phyloP scores from a whole-genome alignment of 2,329 filamentous ascomycete species.

The Huntiella abstrusa region DNA sequence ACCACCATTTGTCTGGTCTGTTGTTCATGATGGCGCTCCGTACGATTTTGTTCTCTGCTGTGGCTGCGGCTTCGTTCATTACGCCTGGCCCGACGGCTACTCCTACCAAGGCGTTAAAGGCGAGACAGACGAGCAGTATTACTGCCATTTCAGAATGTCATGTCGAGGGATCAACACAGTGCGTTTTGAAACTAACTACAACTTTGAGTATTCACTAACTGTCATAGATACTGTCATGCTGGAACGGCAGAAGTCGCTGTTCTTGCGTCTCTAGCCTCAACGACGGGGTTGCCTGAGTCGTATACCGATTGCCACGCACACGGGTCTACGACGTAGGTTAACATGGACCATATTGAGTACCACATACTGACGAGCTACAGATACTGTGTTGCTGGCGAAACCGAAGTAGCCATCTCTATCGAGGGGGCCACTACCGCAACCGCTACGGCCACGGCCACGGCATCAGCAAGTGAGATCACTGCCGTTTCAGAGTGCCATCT shows the following conservation, averaged over 20 bases:
- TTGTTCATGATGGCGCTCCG: too few species aligned
- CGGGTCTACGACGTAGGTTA: constrained; percentile 31
- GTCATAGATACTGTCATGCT: constrained; percentile 25
- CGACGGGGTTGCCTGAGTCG: constrained; percentile 34
- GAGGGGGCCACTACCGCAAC: constrained; percentile 12
- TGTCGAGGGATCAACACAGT: constrained; percentile 8
- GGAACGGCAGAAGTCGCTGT: constrained; percentile 25
- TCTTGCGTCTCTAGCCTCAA: constrained; percentile 30
- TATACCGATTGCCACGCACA: constrained; percentile 50
- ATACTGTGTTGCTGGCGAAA: constrained; percentile 23
- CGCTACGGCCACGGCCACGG: constrained; percentile 4
- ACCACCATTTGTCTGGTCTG: too few species aligned
- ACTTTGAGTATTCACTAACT: neutral
- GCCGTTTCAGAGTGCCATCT: constrained; percentile 25
- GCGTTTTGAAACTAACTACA: neutral
- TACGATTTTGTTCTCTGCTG: too few species aligned
- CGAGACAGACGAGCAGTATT: neutral
- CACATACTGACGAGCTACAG: neutral
- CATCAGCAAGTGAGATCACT: constrained; percentile 16
- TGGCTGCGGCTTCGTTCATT: too few species aligned
- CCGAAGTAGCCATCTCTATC: constrained; percentile 23
- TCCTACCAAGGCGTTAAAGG: too few species aligned
- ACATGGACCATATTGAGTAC: constrained; percentile 16
- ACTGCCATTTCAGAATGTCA: constrained; percentile 8
- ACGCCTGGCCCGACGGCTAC: too few species aligned